Percentiles rank a stretch among this genome's conserved stretches.
phyloP scores from a whole-genome alignment of 495 filamentous ascomycete species.

The Trichocladium antarcticum region DNA sequence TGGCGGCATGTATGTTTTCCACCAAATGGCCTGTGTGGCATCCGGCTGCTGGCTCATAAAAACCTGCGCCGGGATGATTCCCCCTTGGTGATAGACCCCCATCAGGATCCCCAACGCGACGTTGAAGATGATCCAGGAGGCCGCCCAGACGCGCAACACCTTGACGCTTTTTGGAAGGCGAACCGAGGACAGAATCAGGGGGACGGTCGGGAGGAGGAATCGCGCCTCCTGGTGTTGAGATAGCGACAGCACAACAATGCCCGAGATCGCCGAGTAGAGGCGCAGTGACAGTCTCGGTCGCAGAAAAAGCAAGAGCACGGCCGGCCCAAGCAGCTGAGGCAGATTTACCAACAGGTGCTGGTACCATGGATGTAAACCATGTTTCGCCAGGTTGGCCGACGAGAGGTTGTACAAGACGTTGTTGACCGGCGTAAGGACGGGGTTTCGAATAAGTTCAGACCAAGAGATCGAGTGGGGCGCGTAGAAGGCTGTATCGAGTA shows the following conservation, averaged over 20 bases:
- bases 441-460: conserved; percentile 43
- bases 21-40: conserved; percentile 74
- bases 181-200: conserved; percentile 77
- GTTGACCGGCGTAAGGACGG: conserved; percentile 80
- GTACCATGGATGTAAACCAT: conserved; percentile 86
- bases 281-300: conserved; percentile 46
- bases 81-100: conserved; percentile 90
- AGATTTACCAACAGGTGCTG: conserved; percentile 81
- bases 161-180: conserved; percentile 50
- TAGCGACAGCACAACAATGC: conserved; percentile 64
- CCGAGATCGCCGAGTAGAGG: conserved; percentile 69
- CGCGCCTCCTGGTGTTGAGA: conserved; percentile 93
- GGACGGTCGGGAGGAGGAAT: conserved; percentile 80
- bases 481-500: conserved; percentile 77
- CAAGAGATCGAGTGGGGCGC: conserved; percentile 44
- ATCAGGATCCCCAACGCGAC: conserved; percentile 64
- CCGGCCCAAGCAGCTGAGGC: conserved; percentile 83
- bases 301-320: conserved; percentile 54
- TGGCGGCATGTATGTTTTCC: conserved; percentile 94
- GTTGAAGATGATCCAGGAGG: conserved; percentile 77
- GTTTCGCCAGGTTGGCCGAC: conserved; percentile 66
- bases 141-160: conserved; percentile 46
- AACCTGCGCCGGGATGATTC: conserved; percentile 72
- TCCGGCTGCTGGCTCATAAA: conserved; percentile 47
- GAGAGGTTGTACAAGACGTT: conserved; percentile 80